Evolutionary conservation across 805 yeast species (phyloP), one percentile per base, ranked within the genome.

Genomic region (Yarrowia sp.): DNA sequence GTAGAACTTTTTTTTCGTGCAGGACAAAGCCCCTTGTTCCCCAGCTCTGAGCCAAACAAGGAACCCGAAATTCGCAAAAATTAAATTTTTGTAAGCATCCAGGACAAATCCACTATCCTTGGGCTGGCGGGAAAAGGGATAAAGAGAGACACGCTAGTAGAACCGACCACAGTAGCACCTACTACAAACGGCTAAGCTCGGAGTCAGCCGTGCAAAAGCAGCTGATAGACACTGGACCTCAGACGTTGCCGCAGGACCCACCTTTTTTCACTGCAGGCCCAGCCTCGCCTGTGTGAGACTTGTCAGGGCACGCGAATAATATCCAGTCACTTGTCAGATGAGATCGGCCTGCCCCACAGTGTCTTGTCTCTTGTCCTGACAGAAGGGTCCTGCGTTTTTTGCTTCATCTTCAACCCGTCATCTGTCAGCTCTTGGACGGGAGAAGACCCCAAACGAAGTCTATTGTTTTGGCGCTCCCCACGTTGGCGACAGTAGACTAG

Each of bases 281-380:
- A 26, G 32, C 32, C 32, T 26, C 32, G 32, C 32, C 32, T 26
- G 32, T 26, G 32, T 26, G 32, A 53, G 45, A 12, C 59, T 53
- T 53, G 59, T 53, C 59, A 53, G 59, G 59, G 59, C 59, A 40
- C 35, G 35, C 45, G 45, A 22, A 53, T 53, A 53, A 53, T 40
- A 53, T 53, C 45, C 4, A n/a, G 8, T 19, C n/a, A 11, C 36
- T 36, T 53, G 59, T 40, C 59, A 53, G 59, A 53, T 40, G 16
- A 5, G 59, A 53, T 53, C 59, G 32, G 36, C 58, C 14, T 53
- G 58, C 59, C 59, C 59, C 59, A 40, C 59, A 40, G 45, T 19
- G 32, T 38, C 45, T 40, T 52, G 42, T 50, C 56, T 35, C 26
- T n/a, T 22, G 9, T 9, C 15, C 40, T 53, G 59, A 53, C 59